Evolutionary conservation across 2,329 filamentous ascomycete species (phyloP).

Genomic region (Tolypocladium endophyticum): DNA sequence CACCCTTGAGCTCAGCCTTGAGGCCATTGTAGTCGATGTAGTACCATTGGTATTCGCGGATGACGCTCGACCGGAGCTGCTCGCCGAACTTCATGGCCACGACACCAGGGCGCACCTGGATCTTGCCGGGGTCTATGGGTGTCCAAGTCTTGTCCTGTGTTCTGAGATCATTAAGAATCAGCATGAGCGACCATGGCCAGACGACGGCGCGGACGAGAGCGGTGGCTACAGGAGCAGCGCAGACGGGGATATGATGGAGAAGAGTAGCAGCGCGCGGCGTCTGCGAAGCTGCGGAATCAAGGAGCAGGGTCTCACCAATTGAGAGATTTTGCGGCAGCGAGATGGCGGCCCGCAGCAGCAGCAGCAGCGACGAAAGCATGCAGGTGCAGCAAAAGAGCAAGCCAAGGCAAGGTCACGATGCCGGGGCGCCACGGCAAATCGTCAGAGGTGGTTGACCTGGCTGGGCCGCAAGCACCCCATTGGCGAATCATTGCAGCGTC

Average conservation of each 20-base stretch:
- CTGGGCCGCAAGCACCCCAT: not conserved
- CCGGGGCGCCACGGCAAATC: not conserved
- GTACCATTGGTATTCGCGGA: conserved; percentile 95
- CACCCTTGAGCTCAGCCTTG: conserved; percentile 74
- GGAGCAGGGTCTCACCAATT: not conserved
- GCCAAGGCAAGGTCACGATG: conserved; percentile 1
- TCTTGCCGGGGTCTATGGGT: conserved; percentile 18
- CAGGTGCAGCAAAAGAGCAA: not conserved
- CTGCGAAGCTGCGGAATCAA: not conserved
- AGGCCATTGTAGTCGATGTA: conserved; percentile 97
- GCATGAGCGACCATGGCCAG: conserved; percentile 24
- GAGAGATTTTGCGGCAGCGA: not conserved
- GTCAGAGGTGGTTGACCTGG: not conserved
- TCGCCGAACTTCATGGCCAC: conserved; percentile 82
- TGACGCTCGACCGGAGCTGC: conserved; percentile 89
- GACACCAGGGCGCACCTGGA: conserved; percentile 35
- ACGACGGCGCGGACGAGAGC: not conserved
- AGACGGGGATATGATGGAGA: not conserved
- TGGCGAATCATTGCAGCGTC: conserved; percentile 13
- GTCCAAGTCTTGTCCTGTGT: conserved; percentile 31
- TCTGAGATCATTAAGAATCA: conserved; percentile 42
- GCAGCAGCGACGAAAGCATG: not conserved
- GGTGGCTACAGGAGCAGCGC: not conserved
- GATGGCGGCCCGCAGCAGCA: not conserved
- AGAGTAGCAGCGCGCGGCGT: not conserved